Evolutionary conservation across 139 green algal genomes (phyloP), one percentile per base, ranked within the genome.

Genomic region (Eudorina sp.): DNA sequence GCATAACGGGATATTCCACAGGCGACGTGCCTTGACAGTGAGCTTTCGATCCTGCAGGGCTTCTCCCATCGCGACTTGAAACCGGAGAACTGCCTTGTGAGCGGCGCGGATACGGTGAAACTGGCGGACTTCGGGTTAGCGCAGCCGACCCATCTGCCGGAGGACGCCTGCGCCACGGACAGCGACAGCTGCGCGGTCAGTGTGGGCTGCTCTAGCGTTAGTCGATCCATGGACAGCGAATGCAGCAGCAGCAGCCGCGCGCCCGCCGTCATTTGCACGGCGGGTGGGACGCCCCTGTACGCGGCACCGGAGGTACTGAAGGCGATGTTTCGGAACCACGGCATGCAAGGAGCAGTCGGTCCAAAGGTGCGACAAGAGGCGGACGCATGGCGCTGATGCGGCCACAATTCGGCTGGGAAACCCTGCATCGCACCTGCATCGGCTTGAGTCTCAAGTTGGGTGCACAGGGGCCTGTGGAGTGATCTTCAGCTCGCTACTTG

Each of bases 71-170:
- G 88, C 21, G 88, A 91, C 83, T 40, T 91, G 8, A 91, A 94
- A 76, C 92, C 92, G n/a, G 91, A 94, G 58, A 95, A 95, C 66
- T 62, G 92, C 1, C 89, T 95, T 16, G 53, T 94, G 25, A 45
- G 75, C 29, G 82, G 60, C 41, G 23, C 4, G 19, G 64, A 87
- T 18, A 48, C 48, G 5, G 89, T 90, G 9, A 72, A 85, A 60
- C 87, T 95, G 31, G 89, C 80, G 0, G 92, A 95, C 75, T 95
- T 95, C 62, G 90, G 92, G 0, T 46, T 95, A 48, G 86, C 91
- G 21, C 62, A 91, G 70, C 43, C 81, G 5, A 83, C 74, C 0
- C 34, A 72, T 40, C n/a, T 60, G 18, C 60, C 60, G 21, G 66
- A 83, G 72, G 89, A 83, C 43, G 31, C 58, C 31, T 81, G 73